These are phyloP conservation scores for Isabelozyma pseudorhagii DNA, from an alignment of 805 yeast species.

Conservation along the genomic window DNA sequence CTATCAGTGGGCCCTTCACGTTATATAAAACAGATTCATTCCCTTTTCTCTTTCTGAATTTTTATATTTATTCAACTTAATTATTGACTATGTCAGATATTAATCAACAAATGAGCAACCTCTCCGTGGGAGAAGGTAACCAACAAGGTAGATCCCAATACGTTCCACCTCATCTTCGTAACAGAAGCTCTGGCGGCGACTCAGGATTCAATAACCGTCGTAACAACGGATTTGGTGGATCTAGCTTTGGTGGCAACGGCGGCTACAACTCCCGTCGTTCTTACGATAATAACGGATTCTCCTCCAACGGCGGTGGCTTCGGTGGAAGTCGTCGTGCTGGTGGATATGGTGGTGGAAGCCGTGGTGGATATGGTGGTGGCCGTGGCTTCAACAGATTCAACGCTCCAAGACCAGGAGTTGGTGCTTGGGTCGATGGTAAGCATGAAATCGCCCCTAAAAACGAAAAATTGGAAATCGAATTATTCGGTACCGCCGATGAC, in stretches of 20 bases:
- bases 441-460: constrained; percentile 80
- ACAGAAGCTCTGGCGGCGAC: constrained; percentile 16
- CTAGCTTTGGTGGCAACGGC: constrained; percentile 12
- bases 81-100: constrained; percentile 52
- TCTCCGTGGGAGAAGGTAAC: constrained; percentile 38
- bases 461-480: constrained; percentile 67
- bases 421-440: constrained; percentile 82
- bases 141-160: constrained; percentile 32
- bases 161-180: constrained; percentile 56
- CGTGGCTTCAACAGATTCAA: constrained; percentile 10
- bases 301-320: constrained; percentile 21
- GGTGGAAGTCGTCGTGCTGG: constrained; percentile 21
- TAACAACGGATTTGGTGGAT: constrained; percentile 8
- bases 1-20: background rate
- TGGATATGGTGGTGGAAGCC: constrained; percentile 20
- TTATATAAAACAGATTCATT: constrained; percentile 5
- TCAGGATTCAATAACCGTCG: constrained; percentile 5
- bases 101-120: constrained; percentile 54
- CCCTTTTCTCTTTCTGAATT: background rate
- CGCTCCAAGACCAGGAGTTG: constrained; percentile 54
- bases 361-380: constrained; percentile 18
- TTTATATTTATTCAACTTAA: background rate
- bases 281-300: constrained; percentile 22
- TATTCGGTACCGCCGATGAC: constrained; percentile 80
- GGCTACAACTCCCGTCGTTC: constrained; percentile 10